Conservation (phyloP, 345 rosid species). For the Kandelia obovata region DNA sequence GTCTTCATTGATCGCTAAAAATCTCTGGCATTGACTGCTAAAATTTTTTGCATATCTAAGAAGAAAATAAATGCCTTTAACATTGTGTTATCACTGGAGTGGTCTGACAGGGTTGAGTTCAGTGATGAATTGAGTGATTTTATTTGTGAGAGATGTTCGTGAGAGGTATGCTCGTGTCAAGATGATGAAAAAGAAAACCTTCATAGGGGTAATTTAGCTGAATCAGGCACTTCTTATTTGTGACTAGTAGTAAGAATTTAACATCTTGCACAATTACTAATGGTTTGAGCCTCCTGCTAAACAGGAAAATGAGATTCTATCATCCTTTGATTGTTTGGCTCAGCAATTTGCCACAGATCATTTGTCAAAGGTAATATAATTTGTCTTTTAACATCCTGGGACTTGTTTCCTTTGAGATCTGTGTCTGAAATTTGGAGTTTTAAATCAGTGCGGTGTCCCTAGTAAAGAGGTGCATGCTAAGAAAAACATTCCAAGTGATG, state of each 20-base stretch:
- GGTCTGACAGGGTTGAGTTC: slow-evolving; percentile 95
- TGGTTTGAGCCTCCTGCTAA: background rate
- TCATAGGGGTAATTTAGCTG: slow-evolving; percentile 60
- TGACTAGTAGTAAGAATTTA: too few relatives aligned
- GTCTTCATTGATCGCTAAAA: too few relatives aligned
- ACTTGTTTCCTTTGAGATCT: background rate
- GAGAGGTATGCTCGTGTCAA: slow-evolving; percentile 65
- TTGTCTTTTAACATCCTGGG: background rate
- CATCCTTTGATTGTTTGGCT: slow-evolving; percentile 70
- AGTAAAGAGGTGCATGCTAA: slow-evolving; percentile 54
- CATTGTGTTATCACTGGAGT: slow-evolving; percentile 93
- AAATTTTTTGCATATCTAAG: slow-evolving; percentile 15
- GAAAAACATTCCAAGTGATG: slow-evolving; percentile 50
- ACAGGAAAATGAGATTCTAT: slow-evolving; percentile 81
- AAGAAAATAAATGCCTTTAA: slow-evolving; percentile 68
- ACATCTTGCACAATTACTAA: too few relatives aligned
- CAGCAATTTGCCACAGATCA: slow-evolving; percentile 61
- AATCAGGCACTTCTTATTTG: too few relatives aligned
- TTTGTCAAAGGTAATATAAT: slow-evolving; percentile 47
- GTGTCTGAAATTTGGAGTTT: slow-evolving; percentile 12
- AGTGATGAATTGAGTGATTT: slow-evolving; percentile 95
- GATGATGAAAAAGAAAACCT: slow-evolving; percentile 67
- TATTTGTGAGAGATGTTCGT: slow-evolving; percentile 77
- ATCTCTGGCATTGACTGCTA: too few relatives aligned
- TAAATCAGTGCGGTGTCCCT: slow-evolving; percentile 42